Conservation (phyloP, 2,329 filamentous ascomycete species). For the Podosphaera aphanis region DNA sequence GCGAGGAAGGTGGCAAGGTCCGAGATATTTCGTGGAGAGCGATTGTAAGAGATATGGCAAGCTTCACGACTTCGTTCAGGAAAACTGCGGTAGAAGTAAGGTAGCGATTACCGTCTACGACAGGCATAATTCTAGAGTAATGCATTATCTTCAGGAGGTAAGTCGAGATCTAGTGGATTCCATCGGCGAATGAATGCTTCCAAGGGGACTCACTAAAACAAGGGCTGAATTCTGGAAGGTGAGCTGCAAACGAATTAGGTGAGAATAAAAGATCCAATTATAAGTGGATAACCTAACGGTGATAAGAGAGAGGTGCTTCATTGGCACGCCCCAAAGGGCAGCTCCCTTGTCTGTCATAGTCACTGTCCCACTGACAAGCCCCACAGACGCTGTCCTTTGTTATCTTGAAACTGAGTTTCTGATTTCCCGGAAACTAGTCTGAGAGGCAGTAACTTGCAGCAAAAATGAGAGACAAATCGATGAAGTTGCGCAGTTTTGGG, state of each 20-base stretch:
- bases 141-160: constrained; percentile 48
- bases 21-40: constrained; percentile 70
- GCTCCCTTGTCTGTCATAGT: constrained; percentile 5
- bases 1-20: constrained; percentile 53
- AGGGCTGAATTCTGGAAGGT: constrained; percentile 61
- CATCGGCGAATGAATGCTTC: constrained; percentile 1
- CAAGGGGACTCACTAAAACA: constrained; percentile 32
- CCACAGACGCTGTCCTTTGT: not conserved
- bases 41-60: constrained; percentile 65
- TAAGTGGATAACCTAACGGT: constrained; percentile 24
- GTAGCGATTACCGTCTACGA: constrained; percentile 61
- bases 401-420: not conserved
- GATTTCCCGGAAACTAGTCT: not conserved
- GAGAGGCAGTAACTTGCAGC: no score
- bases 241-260: constrained; percentile 26
- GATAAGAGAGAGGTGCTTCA: constrained; percentile 45
- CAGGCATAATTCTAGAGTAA: constrained; percentile 86
- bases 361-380: not conserved
- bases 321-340: constrained; percentile 29
- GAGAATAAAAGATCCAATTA: constrained; percentile 9
- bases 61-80: constrained; percentile 77
- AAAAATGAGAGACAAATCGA: no score
- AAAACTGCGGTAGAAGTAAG: constrained; percentile 87
- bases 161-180: constrained; percentile 3
- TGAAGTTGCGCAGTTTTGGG: no score